These are phyloP conservation scores for Blastocystis sp. DNA, from an alignment of 352 stramenopile species.

Conservation along the genomic window DNA sequence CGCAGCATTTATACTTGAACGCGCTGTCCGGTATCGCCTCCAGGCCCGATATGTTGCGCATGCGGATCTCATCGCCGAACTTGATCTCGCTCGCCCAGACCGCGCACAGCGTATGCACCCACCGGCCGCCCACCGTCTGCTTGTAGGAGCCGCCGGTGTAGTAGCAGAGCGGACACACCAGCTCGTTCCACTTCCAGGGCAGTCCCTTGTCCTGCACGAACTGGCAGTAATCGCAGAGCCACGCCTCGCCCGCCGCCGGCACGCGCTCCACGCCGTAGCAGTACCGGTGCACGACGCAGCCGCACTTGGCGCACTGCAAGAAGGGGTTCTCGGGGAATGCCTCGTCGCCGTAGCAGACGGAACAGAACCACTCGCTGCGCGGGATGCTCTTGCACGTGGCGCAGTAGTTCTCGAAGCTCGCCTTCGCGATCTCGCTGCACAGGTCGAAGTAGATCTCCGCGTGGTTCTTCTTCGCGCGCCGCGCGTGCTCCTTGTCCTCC, in stretches of 20 bases:
- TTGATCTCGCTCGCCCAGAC: conserved; percentile 61
- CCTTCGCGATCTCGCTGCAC: conserved; percentile 64
- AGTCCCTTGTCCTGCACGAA: conserved; percentile 67
- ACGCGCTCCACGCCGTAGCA: conserved; percentile 60
- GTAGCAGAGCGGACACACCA: conserved; percentile 64
- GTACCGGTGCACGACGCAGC: conserved; percentile 56
- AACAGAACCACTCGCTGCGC: conserved; percentile 42
- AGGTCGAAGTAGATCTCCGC: conserved; percentile 62
- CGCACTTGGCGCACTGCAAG: conserved; percentile 25
- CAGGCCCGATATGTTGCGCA: conserved; percentile 53
- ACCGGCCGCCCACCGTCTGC: conserved; percentile 35
- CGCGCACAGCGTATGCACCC: conserved; percentile 59
- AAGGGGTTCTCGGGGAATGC: conserved; percentile 17
- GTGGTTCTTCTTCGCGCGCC: conserved; percentile 14
- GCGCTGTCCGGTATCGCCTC: conserved; percentile 49
- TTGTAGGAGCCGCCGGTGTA: conserved; percentile 67
- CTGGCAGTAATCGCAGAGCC: conserved; percentile 62
- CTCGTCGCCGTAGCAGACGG: conserved; percentile 45
- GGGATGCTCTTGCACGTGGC: not conserved
- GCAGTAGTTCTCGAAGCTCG: conserved; percentile 17
- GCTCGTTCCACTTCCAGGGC: conserved; percentile 34
- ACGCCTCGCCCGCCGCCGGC: not conserved
- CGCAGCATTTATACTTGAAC: conserved; percentile 65
- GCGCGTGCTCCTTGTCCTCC: conserved; percentile 11
- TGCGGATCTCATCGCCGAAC: conserved; percentile 49